These are phyloP conservation scores for Nicotiana sylvestris DNA, from an alignment of 257 asterid species.

Conservation along the genomic window DNA sequence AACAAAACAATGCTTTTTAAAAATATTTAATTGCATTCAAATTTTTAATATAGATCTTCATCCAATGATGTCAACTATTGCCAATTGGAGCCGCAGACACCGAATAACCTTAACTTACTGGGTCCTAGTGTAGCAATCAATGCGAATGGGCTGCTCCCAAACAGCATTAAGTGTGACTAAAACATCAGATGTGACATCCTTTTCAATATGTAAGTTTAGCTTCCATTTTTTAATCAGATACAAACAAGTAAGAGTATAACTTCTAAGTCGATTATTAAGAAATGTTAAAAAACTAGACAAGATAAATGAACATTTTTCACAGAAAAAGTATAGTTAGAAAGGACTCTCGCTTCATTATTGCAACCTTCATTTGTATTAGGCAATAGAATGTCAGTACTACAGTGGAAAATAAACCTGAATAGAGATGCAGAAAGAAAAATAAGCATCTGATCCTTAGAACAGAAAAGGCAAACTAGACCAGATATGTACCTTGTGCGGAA, in stretches of 20 bases:
- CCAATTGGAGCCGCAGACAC: neutral
- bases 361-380: neutral
- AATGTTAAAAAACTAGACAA: neutral
- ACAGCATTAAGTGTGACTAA: neutral
- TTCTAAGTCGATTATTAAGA: neutral
- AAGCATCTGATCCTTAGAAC: neutral
- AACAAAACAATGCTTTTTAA: neutral
- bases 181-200: neutral
- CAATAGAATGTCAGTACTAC: neutral
- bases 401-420: neutral
- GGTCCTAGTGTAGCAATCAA: neutral
- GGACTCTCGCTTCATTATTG: neutral
- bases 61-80: neutral
- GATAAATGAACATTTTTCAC: neutral
- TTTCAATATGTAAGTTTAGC: neutral
- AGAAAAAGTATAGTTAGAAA: neutral
- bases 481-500: constrained; percentile 40
- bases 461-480: neutral
- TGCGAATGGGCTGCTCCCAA: neutral
- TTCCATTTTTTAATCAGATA: neutral
- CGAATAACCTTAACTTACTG: neutral
- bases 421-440: neutral
- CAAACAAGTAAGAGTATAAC: neutral
- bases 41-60: neutral
- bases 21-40: neutral